Conservation (phyloP, 352 stramenopile genomes). For the Phytophthora constricta region DNA sequence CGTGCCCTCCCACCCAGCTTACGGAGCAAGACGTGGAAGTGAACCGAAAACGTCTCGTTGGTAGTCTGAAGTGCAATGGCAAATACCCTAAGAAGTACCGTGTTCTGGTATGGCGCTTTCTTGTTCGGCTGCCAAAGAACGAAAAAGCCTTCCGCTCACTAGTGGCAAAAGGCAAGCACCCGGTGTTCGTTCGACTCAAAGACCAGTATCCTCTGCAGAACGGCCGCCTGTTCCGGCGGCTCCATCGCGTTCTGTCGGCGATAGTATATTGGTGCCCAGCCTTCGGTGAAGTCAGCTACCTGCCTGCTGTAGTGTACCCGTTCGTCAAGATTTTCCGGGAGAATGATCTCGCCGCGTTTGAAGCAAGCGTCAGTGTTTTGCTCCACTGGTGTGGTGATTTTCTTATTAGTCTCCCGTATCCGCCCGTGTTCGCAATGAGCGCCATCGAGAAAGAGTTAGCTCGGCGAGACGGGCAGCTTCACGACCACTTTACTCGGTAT, state of each 20-base stretch:
- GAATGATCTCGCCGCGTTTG: constrained; percentile 91
- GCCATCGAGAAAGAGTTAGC: constrained; percentile 78
- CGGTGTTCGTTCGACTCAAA: constrained; percentile 67
- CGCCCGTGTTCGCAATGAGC: constrained; percentile 74
- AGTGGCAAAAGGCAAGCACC: constrained; percentile 78
- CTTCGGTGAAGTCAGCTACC: constrained; percentile 86
- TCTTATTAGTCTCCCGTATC: constrained; percentile 83
- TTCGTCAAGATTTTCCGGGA: constrained; percentile 89
- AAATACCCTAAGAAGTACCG: constrained; percentile 86
- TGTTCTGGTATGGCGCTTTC: constrained; percentile 83
- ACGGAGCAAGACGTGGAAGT: constrained; percentile 53
- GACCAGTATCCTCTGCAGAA: constrained; percentile 86
- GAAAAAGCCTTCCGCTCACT: constrained; percentile 78
- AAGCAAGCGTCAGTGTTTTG: constrained; percentile 86
- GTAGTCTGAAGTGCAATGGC: constrained; percentile 73
- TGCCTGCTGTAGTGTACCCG: constrained; percentile 87
- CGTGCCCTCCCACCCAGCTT: constrained; percentile 21
- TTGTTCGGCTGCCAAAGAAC: constrained; percentile 87
- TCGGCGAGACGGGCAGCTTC: constrained; percentile 70
- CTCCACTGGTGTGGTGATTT: constrained; percentile 87
- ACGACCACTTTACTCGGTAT: constrained; percentile 79
- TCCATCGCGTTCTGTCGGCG: constrained; percentile 82
- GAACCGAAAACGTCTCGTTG: constrained; percentile 69
- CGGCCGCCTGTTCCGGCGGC: constrained; percentile 70
- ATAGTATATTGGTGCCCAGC: constrained; percentile 92